Evolutionary conservation across 2,329 filamentous ascomycete species (phyloP).

Genomic region (Cadophora sp.): DNA sequence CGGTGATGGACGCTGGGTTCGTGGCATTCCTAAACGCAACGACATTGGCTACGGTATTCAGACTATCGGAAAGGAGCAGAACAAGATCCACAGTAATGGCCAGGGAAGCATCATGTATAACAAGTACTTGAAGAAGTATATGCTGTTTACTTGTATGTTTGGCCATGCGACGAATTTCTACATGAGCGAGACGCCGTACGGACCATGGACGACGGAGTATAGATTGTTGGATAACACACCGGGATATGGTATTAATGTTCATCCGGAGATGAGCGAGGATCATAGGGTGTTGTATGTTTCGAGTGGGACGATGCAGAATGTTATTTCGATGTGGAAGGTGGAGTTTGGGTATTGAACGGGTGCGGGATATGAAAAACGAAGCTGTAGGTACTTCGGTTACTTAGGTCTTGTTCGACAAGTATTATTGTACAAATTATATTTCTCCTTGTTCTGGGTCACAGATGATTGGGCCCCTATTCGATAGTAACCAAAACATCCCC

Average conservation of each 20-base stretch:
- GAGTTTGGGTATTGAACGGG: conserved; percentile 6
- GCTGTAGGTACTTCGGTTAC: too few relatives aligned
- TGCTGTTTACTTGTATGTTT: conserved; percentile 20
- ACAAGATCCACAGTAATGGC: conserved; percentile 16
- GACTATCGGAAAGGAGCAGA: neutral
- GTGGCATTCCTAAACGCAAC: conserved; percentile 11
- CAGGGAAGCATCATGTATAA: conserved; percentile 22
- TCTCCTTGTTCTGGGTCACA: too few relatives aligned
- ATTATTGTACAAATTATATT: too few relatives aligned
- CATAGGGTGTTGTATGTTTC: conserved; percentile 20
- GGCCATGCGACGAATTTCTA: conserved; percentile 17
- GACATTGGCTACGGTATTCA: conserved; percentile 18
- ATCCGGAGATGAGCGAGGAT: conserved; percentile 17
- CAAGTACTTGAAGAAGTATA: conserved; percentile 17
- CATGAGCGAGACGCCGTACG: conserved; percentile 19
- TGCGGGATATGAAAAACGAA: too few relatives aligned
- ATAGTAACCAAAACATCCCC: too few relatives aligned
- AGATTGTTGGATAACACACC: conserved; percentile 7
- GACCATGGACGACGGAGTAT: conserved; percentile 16
- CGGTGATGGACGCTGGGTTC: conserved; percentile 12
- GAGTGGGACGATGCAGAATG: conserved; percentile 21
- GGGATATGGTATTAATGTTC: conserved; percentile 18
- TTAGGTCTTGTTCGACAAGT: too few relatives aligned
- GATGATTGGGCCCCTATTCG: too few relatives aligned
- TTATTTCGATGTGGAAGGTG: conserved; percentile 22